Evolutionary conservation across 495 filamentous ascomycete genomes (phyloP).

Genomic region (Bacidia gigantensis): DNA sequence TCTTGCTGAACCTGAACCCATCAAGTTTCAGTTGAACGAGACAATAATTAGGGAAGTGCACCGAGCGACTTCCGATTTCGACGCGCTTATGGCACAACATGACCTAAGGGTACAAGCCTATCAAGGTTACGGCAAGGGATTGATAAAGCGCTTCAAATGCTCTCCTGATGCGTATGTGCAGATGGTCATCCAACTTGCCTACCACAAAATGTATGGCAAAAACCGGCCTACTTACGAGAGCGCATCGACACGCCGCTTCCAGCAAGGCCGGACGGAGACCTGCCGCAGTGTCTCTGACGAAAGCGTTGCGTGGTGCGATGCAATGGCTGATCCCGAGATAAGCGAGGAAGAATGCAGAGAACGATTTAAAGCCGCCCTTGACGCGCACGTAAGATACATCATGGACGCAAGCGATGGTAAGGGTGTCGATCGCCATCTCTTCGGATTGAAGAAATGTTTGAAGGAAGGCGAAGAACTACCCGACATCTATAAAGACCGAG

Average conservation of each 20-base stretch:
- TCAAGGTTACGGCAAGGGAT: conserved; percentile 93
- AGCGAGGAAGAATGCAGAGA: conserved; percentile 49
- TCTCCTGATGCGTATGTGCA: conserved; percentile 96
- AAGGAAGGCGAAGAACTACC: conserved; percentile 71
- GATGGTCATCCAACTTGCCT: conserved; percentile 97
- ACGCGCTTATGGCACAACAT: conserved; percentile 65
- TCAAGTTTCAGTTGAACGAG: conserved; percentile 65
- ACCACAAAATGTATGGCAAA: conserved; percentile 98
- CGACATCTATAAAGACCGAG: conserved; percentile 71
- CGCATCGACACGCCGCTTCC: conserved; percentile 84
- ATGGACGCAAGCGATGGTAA: conserved; percentile 74
- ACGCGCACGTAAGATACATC: conserved; percentile 82
- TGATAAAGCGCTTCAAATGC: conserved; percentile 99
- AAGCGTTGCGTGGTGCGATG: conserved; percentile 77
- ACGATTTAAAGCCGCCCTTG: conserved; percentile 69
- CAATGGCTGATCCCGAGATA: conserved; percentile 55
- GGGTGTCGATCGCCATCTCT: conserved; percentile 92
- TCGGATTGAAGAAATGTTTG: conserved; percentile 87
- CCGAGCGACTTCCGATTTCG: conserved; percentile 61
- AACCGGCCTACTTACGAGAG: conserved; percentile 98
- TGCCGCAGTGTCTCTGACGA: conserved; percentile 88
- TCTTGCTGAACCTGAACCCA: conserved; percentile 62
- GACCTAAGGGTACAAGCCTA: conserved; percentile 88
- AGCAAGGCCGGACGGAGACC: conserved; percentile 91
- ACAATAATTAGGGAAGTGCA: conserved; percentile 62